Conservation (phyloP, 2,329 filamentous ascomycete genomes). For the Colletotrichum navitas region DNA sequence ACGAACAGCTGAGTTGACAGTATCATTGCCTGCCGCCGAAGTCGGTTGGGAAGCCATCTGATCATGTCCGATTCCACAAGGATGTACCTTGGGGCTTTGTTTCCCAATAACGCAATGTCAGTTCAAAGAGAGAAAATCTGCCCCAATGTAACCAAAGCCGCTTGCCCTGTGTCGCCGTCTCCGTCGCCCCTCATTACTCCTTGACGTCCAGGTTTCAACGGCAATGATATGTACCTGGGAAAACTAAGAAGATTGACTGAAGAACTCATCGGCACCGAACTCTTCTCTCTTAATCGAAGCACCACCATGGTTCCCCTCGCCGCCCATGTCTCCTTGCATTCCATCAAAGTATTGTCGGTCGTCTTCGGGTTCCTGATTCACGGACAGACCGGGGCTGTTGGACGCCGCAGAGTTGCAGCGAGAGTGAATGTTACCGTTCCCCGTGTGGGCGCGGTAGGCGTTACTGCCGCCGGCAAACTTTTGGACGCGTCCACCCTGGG, state of each 20-base stretch:
- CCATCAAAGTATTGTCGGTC: no score
- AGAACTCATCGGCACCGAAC: background rate
- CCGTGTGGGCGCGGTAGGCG: background rate
- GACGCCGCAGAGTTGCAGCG: background rate
- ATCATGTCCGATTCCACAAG: background rate
- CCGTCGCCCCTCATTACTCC: background rate
- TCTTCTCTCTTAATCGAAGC: background rate
- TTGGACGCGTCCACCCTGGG: conserved; percentile 17
- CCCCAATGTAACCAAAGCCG: background rate
- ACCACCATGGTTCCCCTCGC: background rate
- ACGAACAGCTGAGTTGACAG: background rate
- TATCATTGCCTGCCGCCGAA: no score
- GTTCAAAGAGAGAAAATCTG: background rate
- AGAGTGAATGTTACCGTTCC: background rate
- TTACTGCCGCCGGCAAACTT: background rate
- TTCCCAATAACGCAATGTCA: background rate
- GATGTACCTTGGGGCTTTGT: background rate
- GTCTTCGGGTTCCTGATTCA: background rate
- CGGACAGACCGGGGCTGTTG: background rate
- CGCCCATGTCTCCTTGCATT: background rate
- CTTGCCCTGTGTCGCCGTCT: no score
- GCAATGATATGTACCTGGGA: background rate
- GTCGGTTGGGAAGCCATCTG: background rate
- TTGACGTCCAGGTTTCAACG: background rate
- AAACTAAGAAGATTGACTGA: background rate